Conservation (phyloP, 768 basidiomycete species). For the Hericium erinaceus region DNA sequence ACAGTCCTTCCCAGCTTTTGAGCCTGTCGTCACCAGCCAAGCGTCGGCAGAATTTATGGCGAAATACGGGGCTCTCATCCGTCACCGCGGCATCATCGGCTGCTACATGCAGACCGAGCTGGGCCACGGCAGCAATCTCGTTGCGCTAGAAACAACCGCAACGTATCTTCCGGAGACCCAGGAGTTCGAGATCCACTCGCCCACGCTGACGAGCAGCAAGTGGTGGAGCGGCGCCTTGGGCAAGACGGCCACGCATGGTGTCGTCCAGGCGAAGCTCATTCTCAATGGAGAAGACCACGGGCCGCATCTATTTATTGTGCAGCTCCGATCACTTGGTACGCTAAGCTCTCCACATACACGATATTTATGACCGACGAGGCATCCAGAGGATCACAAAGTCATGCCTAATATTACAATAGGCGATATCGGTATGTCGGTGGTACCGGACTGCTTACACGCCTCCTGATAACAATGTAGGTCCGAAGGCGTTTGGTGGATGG, state of each 20-base stretch:
- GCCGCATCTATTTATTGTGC: slow-evolving; percentile 69
- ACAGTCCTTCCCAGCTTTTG: slow-evolving; percentile 37
- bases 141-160: slow-evolving; percentile 63
- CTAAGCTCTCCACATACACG: not conserved
- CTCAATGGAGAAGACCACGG: slow-evolving; percentile 52
- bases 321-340: slow-evolving; percentile 53
- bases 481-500: slow-evolving; percentile 44
- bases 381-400: slow-evolving; percentile 46
- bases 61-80: slow-evolving; percentile 41
- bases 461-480: slow-evolving; percentile 29
- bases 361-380: not conserved
- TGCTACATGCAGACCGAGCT: slow-evolving; percentile 75
- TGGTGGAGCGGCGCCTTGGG: slow-evolving; percentile 79
- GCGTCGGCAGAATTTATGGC: slow-evolving; percentile 43
- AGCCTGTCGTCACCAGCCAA: slow-evolving; percentile 59
- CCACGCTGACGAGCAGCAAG: slow-evolving; percentile 64
- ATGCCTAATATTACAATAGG: slow-evolving; percentile 57
- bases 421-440: slow-evolving; percentile 46
- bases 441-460: not conserved
- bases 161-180: slow-evolving; percentile 57
- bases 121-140: slow-evolving; percentile 68
- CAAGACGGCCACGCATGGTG: slow-evolving; percentile 65
- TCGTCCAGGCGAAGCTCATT: slow-evolving; percentile 68
- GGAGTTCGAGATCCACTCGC: slow-evolving; percentile 72
- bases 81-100: slow-evolving; percentile 50